Evolutionary conservation across 1,284 basidiomycete species (phyloP).

Genomic region (Irpex lacteus): DNA sequence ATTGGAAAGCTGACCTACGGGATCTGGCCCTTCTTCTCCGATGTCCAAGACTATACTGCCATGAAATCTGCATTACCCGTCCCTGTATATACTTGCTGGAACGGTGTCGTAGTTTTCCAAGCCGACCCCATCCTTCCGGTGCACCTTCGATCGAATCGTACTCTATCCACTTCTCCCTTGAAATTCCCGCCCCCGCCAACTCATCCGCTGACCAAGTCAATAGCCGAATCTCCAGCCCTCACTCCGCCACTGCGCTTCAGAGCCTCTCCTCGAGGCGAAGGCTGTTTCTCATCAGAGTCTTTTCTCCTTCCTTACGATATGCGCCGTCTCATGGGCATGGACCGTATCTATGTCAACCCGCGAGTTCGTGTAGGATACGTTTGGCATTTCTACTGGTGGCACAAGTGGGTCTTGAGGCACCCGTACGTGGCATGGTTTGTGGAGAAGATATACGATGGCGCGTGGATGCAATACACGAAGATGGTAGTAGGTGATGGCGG

Average conservation of each 20-base stretch:
- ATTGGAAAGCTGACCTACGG: conserved; percentile 38
- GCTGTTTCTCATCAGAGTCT: conserved; percentile 52
- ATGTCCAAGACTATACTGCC: conserved; percentile 31
- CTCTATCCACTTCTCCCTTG: conserved; percentile 30
- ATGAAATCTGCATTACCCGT: conserved; percentile 40
- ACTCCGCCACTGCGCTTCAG: conserved; percentile 45
- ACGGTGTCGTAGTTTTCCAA: conserved; percentile 51
- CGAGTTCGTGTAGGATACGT: conserved; percentile 38
- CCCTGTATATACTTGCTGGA: conserved; percentile 59
- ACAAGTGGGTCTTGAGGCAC: conserved; percentile 43
- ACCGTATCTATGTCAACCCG: conserved; percentile 45
- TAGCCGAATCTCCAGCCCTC: conserved; percentile 27
- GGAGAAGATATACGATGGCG: conserved; percentile 34
- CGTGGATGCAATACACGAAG: conserved; percentile 35
- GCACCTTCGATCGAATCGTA: conserved; percentile 27
- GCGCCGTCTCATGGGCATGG: conserved; percentile 41
- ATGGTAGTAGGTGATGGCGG: conserved; percentile 36
- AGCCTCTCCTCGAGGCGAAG: conserved; percentile 33
- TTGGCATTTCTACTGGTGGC: conserved; percentile 41
- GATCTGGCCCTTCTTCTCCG: conserved; percentile 54
- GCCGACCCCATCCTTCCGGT: conserved; percentile 44
- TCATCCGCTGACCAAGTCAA: conserved; percentile 21
- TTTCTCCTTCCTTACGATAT: conserved; percentile 55
- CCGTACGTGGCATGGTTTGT: conserved; percentile 46
- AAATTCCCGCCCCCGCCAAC: conserved; percentile 25